phyloP scores from a whole-genome alignment of 1,139 yeast genomes.

The Yamadazyma spencermartinsiae region DNA sequence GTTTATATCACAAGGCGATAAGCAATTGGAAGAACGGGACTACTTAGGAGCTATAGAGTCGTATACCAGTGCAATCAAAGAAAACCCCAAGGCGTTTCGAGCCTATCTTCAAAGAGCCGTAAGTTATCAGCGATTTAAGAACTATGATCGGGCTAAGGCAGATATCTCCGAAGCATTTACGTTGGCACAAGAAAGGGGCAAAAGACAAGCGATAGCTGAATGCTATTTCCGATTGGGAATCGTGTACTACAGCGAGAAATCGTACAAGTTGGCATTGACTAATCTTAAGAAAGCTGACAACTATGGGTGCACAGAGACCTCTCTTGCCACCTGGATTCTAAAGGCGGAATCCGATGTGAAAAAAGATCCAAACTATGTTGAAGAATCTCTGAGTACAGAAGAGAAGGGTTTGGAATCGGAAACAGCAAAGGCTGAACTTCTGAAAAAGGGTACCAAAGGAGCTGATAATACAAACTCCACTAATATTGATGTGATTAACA shows the following conservation, averaged over 20 bases:
- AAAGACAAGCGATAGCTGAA: conserved; percentile 52
- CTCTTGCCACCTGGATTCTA: conserved; percentile 51
- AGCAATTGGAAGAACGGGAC: conserved; percentile 28
- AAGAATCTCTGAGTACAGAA: too few species aligned
- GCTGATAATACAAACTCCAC: conserved; percentile 31
- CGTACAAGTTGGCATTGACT: conserved; percentile 46
- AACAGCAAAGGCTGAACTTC: too few species aligned
- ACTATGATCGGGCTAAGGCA: conserved; percentile 49
- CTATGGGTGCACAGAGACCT: conserved; percentile 46
- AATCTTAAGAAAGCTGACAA: conserved; percentile 52
- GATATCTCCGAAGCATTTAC: conserved; percentile 57
- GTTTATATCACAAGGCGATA: conserved; percentile 39
- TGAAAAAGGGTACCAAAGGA: too few species aligned
- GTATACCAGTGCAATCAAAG: conserved; percentile 33
- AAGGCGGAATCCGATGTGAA: conserved; percentile 43
- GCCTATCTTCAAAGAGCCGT: conserved; percentile 58
- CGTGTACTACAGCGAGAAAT: conserved; percentile 47
- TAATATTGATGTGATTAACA: conserved; percentile 33
- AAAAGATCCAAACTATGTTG: conserved; percentile 3
- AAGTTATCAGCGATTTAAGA: conserved; percentile 54
- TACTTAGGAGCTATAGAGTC: conserved; percentile 36
- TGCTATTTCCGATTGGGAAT: conserved; percentile 63
- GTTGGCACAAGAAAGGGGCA: conserved; percentile 53
- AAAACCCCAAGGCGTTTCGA: conserved; percentile 48
- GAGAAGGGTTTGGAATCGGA: background rate